A percentile compares a stretch with the other conserved stretches of the same genome.
Evolutionary conservation across 202 grass and related monocot species (phyloP).

Genomic region (Schoenoplectus triqueter): DNA sequence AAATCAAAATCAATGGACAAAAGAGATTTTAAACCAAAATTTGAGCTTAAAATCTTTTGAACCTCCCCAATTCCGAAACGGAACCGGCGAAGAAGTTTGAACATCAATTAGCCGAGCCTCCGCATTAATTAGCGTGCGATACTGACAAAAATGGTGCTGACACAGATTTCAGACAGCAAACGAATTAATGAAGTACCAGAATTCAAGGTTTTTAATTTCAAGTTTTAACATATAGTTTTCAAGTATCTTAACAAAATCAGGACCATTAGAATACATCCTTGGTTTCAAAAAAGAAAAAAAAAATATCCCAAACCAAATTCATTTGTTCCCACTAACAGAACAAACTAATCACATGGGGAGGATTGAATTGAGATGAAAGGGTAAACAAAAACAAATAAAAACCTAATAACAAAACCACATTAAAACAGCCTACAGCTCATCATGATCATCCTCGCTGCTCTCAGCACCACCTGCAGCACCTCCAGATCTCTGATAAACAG

Average conservation of each 20-base stretch:
- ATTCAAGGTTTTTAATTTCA: not conserved
- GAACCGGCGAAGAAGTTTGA: not conserved
- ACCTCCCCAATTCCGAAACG: no score
- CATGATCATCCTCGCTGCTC: conserved; percentile 45
- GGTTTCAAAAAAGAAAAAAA: conserved; percentile 29
- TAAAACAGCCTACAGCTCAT: conserved; percentile 51
- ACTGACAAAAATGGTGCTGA: not conserved
- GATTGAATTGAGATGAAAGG: conserved; percentile 20
- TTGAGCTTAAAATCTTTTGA: no score
- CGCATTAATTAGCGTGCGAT: not conserved
- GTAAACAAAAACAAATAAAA: conserved; percentile 36
- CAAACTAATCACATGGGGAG: conserved; percentile 32
- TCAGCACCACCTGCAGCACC: conserved; percentile 28
- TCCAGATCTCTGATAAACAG: conserved; percentile 49
- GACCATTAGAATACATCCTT: conserved; percentile 34
- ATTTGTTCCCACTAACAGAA: conserved; percentile 42
- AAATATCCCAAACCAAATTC: conserved; percentile 24
- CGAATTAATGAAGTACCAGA: not conserved
- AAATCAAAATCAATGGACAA: no score
- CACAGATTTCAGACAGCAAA: not conserved
- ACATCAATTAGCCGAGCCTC: not conserved
- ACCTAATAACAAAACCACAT: conserved; percentile 15
- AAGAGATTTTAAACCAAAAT: no score
- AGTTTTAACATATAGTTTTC: conserved; percentile 22
- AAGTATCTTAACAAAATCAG: conserved; percentile 37